These are phyloP conservation scores for Anisodus acutangulus DNA, from an alignment of 257 asterid genomes.

Conservation along the genomic window DNA sequence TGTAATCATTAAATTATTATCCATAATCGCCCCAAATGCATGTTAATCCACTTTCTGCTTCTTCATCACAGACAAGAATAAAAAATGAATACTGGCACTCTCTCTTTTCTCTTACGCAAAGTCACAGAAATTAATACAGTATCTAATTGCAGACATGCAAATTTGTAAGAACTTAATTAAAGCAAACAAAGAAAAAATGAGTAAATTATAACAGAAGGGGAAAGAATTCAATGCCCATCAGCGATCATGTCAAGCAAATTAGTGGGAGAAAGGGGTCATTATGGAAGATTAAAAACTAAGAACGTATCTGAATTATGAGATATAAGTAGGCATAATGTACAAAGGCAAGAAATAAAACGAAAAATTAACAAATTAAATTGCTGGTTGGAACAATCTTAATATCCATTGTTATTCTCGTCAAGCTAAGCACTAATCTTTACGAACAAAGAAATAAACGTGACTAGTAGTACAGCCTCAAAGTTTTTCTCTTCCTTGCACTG, in stretches of 20 bases:
- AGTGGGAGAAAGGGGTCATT: background rate
- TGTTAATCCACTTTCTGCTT: conserved; percentile 17
- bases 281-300: background rate
- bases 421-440: conserved; percentile 25
- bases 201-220: background rate
- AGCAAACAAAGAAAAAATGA: background rate
- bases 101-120: background rate
- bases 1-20: conserved; percentile 10
- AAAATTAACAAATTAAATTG: conserved; percentile 17
- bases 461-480: conserved; percentile 33
- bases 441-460: conserved; percentile 34
- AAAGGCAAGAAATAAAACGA: background rate
- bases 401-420: background rate
- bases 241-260: background rate
- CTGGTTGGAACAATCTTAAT: background rate
- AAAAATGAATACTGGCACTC: background rate
- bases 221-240: background rate
- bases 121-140: conserved; percentile 5
- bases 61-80: conserved; percentile 24
- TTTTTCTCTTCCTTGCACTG: background rate
- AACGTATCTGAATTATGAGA: background rate
- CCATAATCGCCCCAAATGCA: conserved; percentile 5
- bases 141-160: conserved; percentile 26
- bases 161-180: background rate
- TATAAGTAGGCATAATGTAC: background rate